Evolutionary conservation across 768 basidiomycete species (phyloP).

Genomic region (Russula olivacea): DNA sequence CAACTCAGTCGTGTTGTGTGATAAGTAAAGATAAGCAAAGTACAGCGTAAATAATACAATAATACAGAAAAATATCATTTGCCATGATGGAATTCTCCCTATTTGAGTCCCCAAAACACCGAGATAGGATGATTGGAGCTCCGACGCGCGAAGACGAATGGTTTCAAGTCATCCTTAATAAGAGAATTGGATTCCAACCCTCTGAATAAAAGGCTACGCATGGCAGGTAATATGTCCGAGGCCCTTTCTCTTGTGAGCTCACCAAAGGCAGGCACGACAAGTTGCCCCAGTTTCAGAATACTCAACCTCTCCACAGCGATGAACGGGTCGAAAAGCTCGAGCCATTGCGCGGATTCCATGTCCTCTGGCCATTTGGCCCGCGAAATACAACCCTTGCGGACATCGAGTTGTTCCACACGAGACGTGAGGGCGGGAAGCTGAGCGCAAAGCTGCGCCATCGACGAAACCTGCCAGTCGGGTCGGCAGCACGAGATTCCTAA

Average conservation of each 20-base stretch:
- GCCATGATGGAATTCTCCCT: neutral
- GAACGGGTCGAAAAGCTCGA: conserved; percentile 1
- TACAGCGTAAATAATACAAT: too few species aligned
- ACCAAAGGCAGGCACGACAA: neutral
- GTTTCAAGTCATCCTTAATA: neutral
- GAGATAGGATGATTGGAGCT: neutral
- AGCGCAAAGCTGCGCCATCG: neutral
- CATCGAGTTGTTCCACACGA: neutral
- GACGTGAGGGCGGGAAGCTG: neutral
- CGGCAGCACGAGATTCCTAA: neutral
- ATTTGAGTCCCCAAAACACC: neutral
- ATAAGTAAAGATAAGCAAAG: too few species aligned
- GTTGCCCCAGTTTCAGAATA: neutral
- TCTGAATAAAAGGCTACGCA: neutral
- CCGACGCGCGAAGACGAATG: neutral
- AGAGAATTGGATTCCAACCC: neutral
- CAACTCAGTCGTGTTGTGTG: too few species aligned
- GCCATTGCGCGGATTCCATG: neutral
- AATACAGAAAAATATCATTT: too few species aligned
- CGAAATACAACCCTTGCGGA: neutral
- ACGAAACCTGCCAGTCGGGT: conserved; percentile 4
- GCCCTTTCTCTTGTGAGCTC: neutral
- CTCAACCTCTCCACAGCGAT: neutral
- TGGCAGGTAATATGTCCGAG: neutral
- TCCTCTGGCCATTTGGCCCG: neutral